Evolutionary conservation across 257 asterid genomes (phyloP).

Genomic region (Rubia yunnanensis): DNA sequence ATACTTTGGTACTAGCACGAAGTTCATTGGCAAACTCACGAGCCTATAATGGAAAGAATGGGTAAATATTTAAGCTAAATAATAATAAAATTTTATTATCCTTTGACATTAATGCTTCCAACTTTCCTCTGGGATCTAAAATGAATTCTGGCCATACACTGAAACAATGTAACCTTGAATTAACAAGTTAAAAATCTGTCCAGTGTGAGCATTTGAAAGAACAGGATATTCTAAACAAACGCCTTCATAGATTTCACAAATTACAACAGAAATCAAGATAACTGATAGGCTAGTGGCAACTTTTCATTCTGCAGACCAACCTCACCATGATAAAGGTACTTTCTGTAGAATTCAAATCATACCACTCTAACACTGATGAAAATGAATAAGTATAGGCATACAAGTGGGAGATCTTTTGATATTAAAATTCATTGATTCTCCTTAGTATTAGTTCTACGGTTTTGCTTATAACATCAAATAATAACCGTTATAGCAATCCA

Average conservation of each 20-base stretch:
- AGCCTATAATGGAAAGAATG: slow-evolving; percentile 46
- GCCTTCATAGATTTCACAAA: neutral
- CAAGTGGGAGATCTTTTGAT: neutral
- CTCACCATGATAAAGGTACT: neutral
- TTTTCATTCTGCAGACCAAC: neutral
- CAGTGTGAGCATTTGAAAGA: neutral
- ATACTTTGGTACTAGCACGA: slow-evolving; percentile 73
- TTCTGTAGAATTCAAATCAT: neutral
- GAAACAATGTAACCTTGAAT: neutral
- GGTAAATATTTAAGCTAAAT: slow-evolving; percentile 9
- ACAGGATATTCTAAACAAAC: neutral
- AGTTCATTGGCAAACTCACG: slow-evolving; percentile 98
- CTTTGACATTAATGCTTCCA: neutral
- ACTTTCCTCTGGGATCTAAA: neutral
- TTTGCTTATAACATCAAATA: neutral
- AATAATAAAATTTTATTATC: neutral
- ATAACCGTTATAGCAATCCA: neutral
- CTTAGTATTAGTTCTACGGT: neutral
- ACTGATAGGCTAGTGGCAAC: neutral
- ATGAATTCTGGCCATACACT: neutral
- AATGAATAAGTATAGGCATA: neutral
- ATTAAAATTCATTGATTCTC: neutral
- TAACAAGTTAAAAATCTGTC: neutral
- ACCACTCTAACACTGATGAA: neutral
- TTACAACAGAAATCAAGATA: neutral